phyloP scores from a whole-genome alignment of 208 protist genomes.

The Vickermania spadyakhi region DNA sequence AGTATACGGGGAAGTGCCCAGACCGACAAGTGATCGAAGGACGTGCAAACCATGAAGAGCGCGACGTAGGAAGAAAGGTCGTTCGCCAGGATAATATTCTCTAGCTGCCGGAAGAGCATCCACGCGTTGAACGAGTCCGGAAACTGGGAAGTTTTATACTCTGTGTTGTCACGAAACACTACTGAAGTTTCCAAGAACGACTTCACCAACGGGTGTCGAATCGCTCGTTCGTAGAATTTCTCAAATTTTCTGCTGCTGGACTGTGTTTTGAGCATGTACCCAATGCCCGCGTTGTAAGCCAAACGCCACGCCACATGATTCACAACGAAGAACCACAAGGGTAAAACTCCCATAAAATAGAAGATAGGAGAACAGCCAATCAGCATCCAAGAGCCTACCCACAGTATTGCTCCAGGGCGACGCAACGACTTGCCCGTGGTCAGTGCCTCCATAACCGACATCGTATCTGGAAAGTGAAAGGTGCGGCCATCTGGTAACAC shows the following conservation, averaged over 20 bases:
- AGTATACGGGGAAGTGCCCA: conserved; percentile 57
- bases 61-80: conserved; percentile 86
- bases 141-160: conserved; percentile 37
- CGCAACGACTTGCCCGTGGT: conserved; percentile 34
- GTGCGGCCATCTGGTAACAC: neutral
- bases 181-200: conserved; percentile 38
- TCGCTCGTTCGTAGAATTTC: conserved; percentile 21
- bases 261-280: conserved; percentile 77
- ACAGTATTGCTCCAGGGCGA: conserved; percentile 38
- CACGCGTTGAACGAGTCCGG: conserved; percentile 91
- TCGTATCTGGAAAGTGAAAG: conserved; percentile 31
- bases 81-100: conserved; percentile 89
- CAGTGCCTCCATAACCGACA: conserved; percentile 44
- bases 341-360: conserved; percentile 24
- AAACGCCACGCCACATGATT: conserved; percentile 92
- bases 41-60: conserved; percentile 49
- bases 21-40: conserved; percentile 24
- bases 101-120: conserved; percentile 91
- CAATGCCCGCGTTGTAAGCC: conserved; percentile 90
- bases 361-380: conserved; percentile 26
- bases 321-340: conserved; percentile 64
- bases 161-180: conserved; percentile 32
- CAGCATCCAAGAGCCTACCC: conserved; percentile 22
- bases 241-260: conserved; percentile 45
- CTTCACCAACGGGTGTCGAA: conserved; percentile 12